phyloP scores from a whole-genome alignment of 768 basidiomycete species.

The Mycena chlorophos region DNA sequence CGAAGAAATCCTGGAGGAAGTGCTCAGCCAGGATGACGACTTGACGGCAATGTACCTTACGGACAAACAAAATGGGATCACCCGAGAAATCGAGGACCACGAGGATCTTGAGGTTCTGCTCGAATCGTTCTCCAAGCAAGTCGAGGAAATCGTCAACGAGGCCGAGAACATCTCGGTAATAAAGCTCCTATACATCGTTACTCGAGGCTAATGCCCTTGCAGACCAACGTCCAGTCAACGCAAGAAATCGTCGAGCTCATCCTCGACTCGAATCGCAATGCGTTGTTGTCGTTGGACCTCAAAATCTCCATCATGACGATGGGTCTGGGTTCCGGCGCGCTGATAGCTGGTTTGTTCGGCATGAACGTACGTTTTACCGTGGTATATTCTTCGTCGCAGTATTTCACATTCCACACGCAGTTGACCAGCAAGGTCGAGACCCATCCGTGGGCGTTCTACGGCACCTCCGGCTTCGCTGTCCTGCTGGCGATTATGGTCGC shows the following conservation, averaged over 20 bases:
- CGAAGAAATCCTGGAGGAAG: slow-evolving; percentile 87
- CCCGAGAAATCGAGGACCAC: slow-evolving; percentile 75
- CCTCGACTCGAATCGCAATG: slow-evolving; percentile 93
- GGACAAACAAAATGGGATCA: slow-evolving; percentile 66
- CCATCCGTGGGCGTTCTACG: slow-evolving; percentile 72
- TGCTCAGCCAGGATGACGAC: slow-evolving; percentile 92
- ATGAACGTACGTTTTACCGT: slow-evolving; percentile 82
- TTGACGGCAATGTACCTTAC: slow-evolving; percentile 93
- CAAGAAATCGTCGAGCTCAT: slow-evolving; percentile 98
- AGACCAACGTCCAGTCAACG: slow-evolving; percentile 94
- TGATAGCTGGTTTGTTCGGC: slow-evolving; percentile 89
- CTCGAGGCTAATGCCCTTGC: slow-evolving; percentile 1
- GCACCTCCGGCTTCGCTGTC: slow-evolving; percentile 60
- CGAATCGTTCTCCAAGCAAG: slow-evolving; percentile 95
- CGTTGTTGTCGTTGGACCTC: slow-evolving; percentile 86
- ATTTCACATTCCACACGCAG: slow-evolving; percentile 37
- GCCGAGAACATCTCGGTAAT: slow-evolving; percentile 81
- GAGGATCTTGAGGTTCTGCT: slow-evolving; percentile 90
- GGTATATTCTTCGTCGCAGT: slow-evolving; percentile 11
- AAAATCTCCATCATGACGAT: slow-evolving; percentile 95
- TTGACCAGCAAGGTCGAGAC: slow-evolving; percentile 73
- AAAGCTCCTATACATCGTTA: slow-evolving; percentile 2
- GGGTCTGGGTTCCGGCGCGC: slow-evolving; percentile 87
- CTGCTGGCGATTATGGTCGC: slow-evolving; percentile 61
- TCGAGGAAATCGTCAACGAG: slow-evolving; percentile 94